Percentiles rank a stretch among this genome's conserved stretches.
Conservation (phyloP, 331 rosid genomes). For the Quercus phellos region DNA sequence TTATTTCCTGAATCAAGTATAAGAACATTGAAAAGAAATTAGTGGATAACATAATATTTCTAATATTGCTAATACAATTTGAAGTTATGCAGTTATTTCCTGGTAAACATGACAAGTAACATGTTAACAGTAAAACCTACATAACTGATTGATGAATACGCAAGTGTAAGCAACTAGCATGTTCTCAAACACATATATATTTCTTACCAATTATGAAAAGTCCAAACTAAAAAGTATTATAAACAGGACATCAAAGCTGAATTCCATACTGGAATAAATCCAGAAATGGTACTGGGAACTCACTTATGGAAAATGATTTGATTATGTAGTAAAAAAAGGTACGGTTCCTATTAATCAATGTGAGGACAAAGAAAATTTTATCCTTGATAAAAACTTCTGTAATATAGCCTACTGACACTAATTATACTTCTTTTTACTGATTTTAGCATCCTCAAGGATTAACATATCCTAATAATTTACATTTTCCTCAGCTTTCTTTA, state of each 20-base stretch:
- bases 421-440: neutral
- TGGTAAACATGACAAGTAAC: neutral
- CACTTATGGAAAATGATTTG: neutral
- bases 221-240: neutral
- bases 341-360: neutral
- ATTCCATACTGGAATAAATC: neutral
- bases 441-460: neutral
- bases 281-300: neutral
- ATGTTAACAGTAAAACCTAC: neutral
- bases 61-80: neutral
- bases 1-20: constrained; percentile 75
- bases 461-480: neutral
- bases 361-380: neutral
- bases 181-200: neutral
- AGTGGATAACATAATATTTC: neutral
- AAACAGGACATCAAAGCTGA: neutral
- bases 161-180: neutral
- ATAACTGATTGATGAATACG: neutral
- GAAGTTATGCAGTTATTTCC: neutral
- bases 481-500: neutral
- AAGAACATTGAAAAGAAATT: constrained; percentile 19
- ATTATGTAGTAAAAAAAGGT: neutral
- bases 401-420: neutral
- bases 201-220: neutral
- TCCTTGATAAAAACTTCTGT: neutral